Evolutionary conservation across 75 land plant species (phyloP), one percentile per base, ranked within the genome.

Genomic region (Selaginella tamariscina): DNA sequence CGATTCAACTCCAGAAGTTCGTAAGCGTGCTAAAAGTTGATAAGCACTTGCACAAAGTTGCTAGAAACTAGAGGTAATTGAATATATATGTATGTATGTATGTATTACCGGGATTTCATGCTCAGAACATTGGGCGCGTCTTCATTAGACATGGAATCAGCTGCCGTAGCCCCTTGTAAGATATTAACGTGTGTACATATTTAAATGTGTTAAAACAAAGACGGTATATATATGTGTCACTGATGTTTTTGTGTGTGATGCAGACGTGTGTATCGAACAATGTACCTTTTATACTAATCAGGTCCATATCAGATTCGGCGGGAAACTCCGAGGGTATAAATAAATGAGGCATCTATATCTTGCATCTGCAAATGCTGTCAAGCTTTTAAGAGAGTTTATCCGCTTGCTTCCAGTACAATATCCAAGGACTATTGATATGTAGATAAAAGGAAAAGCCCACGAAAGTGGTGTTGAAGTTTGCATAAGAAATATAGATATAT

Each of bases 271-370:
- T 70, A 28, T 74, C 87, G 0, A 72, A 75, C 60, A 81, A 32
- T 26, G 59, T 77, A 44, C 84, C 87, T 1, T 71, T 70, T 27
- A 72, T 82, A 32, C 82, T 79, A n/a, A 75, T 85, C 21, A 73
- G 87, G 1, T 83, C 84, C 0, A 70, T 85, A 32, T 85, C 87
- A 0, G 87, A 85, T 66, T 32, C 72, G 66, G 87, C 84, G 0
- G 84, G 87, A 39, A 83, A 74, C 13, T 73, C 79, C 27, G 30
- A 84, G 26, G 11, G 49, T n/a, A n/a, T n/a, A n/a, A 2, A 69
- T 73, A 18, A 82, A 80, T 57, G 77, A 82, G 33, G 79, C 81
- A 21, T 15, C 69, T 27, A 28, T 63, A 5, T 83, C 68, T 83
- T 29, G 85, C 88, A 9, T 69, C 79, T 26, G 70, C 72, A 22